These are phyloP conservation scores for Mycena chlorophos DNA, from an alignment of 768 basidiomycete genomes.

Conservation along the genomic window DNA sequence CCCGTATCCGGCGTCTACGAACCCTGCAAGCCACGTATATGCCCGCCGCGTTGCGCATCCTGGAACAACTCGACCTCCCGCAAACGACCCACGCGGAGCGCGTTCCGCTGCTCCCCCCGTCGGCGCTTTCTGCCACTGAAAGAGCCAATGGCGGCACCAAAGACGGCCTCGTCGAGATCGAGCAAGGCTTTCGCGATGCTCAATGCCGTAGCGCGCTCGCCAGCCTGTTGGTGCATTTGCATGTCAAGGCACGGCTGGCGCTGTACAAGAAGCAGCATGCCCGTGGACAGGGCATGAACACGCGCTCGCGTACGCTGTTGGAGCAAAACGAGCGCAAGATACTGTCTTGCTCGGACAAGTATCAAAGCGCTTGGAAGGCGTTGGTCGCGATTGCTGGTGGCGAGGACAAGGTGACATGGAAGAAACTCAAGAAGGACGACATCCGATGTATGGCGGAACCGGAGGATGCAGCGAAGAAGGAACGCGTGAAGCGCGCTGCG, in stretches of 20 bases:
- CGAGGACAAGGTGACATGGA: not conserved
- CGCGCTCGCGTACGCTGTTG: constrained; percentile 2
- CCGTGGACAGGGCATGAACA: constrained; percentile 23
- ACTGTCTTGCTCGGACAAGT: not conserved
- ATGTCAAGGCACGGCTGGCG: constrained; percentile 22
- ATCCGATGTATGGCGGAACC: constrained; percentile 11
- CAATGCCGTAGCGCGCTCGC: constrained; percentile 23
- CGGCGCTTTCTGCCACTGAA: constrained; percentile 1
- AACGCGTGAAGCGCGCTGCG: not conserved
- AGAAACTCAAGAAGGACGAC: constrained; percentile 1
- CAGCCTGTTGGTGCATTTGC: constrained; percentile 19
- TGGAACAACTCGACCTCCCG: not conserved
- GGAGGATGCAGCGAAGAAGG: not conserved
- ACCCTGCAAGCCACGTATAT: not conserved
- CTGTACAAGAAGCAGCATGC: constrained; percentile 26
- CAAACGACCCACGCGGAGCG: constrained; percentile 10
- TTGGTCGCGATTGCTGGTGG: constrained; percentile 1
- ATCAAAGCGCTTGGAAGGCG: not conserved
- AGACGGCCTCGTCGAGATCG: constrained; percentile 16
- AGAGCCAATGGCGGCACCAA: constrained; percentile 4
- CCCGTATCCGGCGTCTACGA: not conserved
- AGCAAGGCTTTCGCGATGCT: constrained; percentile 19
- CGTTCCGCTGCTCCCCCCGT: constrained; percentile 16
- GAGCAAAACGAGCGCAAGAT: constrained; percentile 1
- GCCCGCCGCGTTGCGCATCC: not conserved